Conservation (phyloP, 805 yeast species). For the Pichia scutulata region DNA sequence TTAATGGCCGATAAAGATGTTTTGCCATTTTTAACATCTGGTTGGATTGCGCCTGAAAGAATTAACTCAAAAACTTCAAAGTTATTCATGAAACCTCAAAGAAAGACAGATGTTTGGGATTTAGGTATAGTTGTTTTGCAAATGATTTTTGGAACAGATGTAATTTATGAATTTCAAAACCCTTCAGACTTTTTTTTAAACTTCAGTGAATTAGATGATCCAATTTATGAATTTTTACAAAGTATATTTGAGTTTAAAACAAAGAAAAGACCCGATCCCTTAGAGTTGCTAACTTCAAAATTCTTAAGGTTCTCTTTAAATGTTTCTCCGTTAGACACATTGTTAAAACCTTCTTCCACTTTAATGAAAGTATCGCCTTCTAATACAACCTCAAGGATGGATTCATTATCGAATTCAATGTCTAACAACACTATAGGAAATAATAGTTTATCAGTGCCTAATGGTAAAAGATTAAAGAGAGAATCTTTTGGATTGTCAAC, state of each 20-base stretch:
- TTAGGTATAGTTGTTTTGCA: conserved; percentile 73
- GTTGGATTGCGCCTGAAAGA: conserved; percentile 82
- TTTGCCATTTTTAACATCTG: conserved; percentile 25
- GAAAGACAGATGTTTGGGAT: conserved; percentile 92
- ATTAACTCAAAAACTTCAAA: conserved; percentile 17
- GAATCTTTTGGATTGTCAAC: conserved; percentile 24
- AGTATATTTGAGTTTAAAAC: conserved; percentile 59
- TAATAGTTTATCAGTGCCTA: not conserved
- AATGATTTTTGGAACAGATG: conserved; percentile 52
- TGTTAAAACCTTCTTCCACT: not conserved
- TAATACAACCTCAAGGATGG: not conserved
- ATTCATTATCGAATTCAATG: not conserved
- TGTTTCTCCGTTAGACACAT: conserved; percentile 22
- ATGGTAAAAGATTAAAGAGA: conserved; percentile 13
- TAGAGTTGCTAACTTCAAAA: conserved; percentile 77
- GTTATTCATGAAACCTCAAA: conserved; percentile 42
- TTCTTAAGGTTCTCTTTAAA: conserved; percentile 69
- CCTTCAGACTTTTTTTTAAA: conserved; percentile 55
- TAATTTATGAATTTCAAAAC: conserved; percentile 44
- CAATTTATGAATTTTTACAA: conserved; percentile 58
- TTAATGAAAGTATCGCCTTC: not conserved
- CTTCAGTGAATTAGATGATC: conserved; percentile 34
- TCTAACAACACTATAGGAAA: not conserved
- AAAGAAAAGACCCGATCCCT: conserved; percentile 69
- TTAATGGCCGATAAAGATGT: conserved; percentile 17